A percentile compares a stretch with the other conserved stretches of the same genome.
These are phyloP conservation scores for Fagopyrum homotropicum DNA, from an alignment of 148 eudicot genomes.

Conservation along the genomic window DNA sequence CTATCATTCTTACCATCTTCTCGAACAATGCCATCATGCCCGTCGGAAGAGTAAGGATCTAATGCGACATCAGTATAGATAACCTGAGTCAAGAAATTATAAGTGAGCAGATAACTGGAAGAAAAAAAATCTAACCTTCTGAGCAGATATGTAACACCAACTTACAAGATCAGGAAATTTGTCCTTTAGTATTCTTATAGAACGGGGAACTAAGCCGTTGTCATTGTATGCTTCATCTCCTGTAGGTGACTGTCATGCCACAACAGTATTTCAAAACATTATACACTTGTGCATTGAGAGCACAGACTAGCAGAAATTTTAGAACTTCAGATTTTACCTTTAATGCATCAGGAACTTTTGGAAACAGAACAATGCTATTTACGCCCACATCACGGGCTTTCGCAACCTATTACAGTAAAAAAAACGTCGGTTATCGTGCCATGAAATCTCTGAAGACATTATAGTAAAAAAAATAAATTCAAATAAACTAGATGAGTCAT, in stretches of 20 bases:
- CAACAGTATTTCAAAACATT: background rate
- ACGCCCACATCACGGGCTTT: slow-evolving; percentile 95
- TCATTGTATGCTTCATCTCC: slow-evolving; percentile 97
- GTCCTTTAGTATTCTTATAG: slow-evolving; percentile 87
- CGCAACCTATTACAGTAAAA: slow-evolving; percentile 42
- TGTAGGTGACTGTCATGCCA: slow-evolving; percentile 46
- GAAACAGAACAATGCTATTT: slow-evolving; percentile 81
- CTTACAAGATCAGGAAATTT: slow-evolving; percentile 95
- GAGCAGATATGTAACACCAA: slow-evolving; percentile 10
- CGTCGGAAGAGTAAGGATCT: slow-evolving; percentile 97
- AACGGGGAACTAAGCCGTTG: slow-evolving; percentile 82
- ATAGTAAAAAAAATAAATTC: background rate
- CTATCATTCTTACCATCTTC: slow-evolving; percentile 65
- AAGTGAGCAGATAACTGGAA: background rate
- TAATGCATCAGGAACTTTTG: slow-evolving; percentile 95
- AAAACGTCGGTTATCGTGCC: background rate
- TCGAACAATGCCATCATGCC: slow-evolving; percentile 97
- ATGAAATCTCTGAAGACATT: background rate
- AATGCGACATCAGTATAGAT: slow-evolving; percentile 96
- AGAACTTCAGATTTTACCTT: slow-evolving; percentile 42
- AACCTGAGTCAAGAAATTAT: slow-evolving; percentile 29
- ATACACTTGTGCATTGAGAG: background rate
- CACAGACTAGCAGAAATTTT: background rate
- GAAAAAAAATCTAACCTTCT: background rate
- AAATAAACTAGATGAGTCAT: background rate